A percentile compares a stretch with the other conserved stretches of the same genome.
These are phyloP conservation scores for Lachancea nothofagi DNA, from an alignment of 805 yeast species.

Conservation along the genomic window DNA sequence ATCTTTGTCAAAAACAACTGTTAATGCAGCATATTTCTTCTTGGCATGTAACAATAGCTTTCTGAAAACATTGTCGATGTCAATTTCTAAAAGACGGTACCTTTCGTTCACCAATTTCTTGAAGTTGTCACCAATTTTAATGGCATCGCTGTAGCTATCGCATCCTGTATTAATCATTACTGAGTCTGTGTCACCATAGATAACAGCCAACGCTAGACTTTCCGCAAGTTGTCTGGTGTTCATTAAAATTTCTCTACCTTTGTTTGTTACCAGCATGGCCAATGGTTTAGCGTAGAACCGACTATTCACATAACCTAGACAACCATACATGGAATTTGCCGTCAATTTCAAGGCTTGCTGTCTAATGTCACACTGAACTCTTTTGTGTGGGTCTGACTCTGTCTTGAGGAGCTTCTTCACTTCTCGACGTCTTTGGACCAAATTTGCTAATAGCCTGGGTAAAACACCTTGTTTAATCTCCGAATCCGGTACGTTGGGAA, in stretches of 20 bases:
- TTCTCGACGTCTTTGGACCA: constrained; percentile 88
- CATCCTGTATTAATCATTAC: constrained; percentile 95
- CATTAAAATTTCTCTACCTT: constrained; percentile 92
- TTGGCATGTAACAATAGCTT: constrained; percentile 84
- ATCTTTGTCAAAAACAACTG: constrained; percentile 43
- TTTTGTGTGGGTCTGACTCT: constrained; percentile 58
- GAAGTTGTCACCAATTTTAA: constrained; percentile 78
- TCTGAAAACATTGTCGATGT: constrained; percentile 88
- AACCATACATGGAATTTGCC: constrained; percentile 99
- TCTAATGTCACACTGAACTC: constrained; percentile 85
- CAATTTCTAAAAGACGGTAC: constrained; percentile 83
- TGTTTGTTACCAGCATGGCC: constrained; percentile 90
- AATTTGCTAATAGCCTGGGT: constrained; percentile 73
- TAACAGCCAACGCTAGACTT: constrained; percentile 71
- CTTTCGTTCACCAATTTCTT: constrained; percentile 82
- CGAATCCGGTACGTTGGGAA: constrained; percentile 63
- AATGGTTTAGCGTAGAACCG: constrained; percentile 93
- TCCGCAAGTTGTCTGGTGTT: constrained; percentile 93
- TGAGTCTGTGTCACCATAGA: constrained; percentile 98
- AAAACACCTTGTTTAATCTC: constrained; percentile 69
- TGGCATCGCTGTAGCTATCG: constrained; percentile 61
- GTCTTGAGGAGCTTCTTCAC: constrained; percentile 82
- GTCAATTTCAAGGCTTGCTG: constrained; percentile 95
- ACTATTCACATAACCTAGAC: constrained; percentile 87
- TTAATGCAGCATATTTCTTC: constrained; percentile 94